phyloP scores from a whole-genome alignment of 2,329 filamentous ascomycete species.

The Colletotrichum gigasporum region DNA sequence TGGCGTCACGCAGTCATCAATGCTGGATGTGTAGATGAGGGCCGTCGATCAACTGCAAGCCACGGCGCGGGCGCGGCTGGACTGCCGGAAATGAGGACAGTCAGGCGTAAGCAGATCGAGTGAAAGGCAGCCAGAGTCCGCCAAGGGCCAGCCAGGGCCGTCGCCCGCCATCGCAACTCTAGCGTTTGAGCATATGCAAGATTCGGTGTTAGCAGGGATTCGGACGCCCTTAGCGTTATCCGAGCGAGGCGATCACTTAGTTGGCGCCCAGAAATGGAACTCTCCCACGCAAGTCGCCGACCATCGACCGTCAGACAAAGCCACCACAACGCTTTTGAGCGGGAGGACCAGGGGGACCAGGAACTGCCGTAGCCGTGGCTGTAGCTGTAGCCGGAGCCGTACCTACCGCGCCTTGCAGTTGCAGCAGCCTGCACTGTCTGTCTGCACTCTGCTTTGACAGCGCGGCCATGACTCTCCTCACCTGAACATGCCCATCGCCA shows the following conservation, averaged over 20 bases:
- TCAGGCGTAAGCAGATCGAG: not conserved
- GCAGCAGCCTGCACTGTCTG: conserved; percentile 5
- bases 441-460: conserved; percentile 29
- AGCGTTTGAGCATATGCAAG: conserved; percentile 32
- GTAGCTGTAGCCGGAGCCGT: not conserved
- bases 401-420: not conserved
- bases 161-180: conserved; percentile 28
- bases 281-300: conserved; percentile 27
- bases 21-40: not conserved
- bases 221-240: conserved; percentile 24
- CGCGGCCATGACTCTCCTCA: conserved; percentile 18
- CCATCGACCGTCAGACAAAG: conserved; percentile 20
- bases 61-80: conserved; percentile 4
- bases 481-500: not conserved
- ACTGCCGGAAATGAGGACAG: conserved; percentile 8
- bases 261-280: conserved; percentile 25
- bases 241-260: conserved; percentile 28
- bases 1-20: conserved; percentile 1
- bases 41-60: conserved; percentile 28
- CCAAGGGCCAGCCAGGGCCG: conserved; percentile 12
- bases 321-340: not conserved
- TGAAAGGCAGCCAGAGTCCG: not conserved
- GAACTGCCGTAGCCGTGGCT: not conserved
- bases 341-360: conserved; percentile 4
- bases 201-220: conserved; percentile 31